Evolutionary conservation across 1,284 basidiomycete species (phyloP).

Genomic region (Apiotrichum domesticum): DNA sequence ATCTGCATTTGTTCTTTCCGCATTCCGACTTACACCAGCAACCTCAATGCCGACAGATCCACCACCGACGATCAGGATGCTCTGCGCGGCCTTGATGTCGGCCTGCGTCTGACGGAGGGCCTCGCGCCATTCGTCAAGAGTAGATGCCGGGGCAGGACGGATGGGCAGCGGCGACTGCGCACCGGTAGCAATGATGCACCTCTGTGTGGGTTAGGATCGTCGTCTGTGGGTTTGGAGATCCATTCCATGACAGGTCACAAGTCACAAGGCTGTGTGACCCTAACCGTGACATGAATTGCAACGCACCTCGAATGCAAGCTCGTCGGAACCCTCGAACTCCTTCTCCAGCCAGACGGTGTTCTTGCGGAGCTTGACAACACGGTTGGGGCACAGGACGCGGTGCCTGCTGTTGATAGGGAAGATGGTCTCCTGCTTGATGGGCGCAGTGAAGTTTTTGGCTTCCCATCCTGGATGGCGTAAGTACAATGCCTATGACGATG

Average conservation of each 20-base stretch:
- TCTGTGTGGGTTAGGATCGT: constrained; percentile 12
- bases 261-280: too few species aligned
- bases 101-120: constrained; percentile 20
- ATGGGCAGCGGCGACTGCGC: constrained; percentile 40
- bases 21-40: constrained; percentile 41
- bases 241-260: too few species aligned
- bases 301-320: constrained; percentile 43
- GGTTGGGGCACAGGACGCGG: constrained; percentile 34
- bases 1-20: too few species aligned
- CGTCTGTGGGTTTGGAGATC: too few species aligned
- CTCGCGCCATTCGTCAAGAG: constrained; percentile 21
- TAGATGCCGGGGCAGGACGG: constrained; percentile 28
- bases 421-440: constrained; percentile 34
- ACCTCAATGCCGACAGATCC: constrained; percentile 50
- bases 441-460: constrained; percentile 32
- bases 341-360: constrained; percentile 39
- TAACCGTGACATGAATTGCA: background rate
- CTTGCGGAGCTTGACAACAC: constrained; percentile 40
- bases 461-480: constrained; percentile 36
- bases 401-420: constrained; percentile 33
- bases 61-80: constrained; percentile 46
- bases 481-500: background rate
- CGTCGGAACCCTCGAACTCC: constrained; percentile 39
- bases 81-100: constrained; percentile 21
- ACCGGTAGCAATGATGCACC: constrained; percentile 42